Evolutionary conservation across 169 alveolate genomes (phyloP).

Genomic region (Plasmodium coatneyi): DNA sequence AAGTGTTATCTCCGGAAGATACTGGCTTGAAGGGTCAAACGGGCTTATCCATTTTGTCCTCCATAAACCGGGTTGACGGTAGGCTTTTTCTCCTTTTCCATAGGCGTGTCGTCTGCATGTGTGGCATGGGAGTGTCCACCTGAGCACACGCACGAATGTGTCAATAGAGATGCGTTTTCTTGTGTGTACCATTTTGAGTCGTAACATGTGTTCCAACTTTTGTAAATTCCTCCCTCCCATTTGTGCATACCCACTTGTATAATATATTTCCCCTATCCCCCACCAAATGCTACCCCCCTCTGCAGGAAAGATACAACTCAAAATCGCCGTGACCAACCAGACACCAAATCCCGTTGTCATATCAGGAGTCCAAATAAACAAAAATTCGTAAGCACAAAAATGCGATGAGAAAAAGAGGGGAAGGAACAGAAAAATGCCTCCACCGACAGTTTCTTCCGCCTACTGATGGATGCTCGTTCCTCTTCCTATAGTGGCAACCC

Average conservation of each 20-base stretch:
- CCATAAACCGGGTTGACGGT: conserved; percentile 68
- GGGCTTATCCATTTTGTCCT: conserved; percentile 43
- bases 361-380: conserved; percentile 74
- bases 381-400: conserved; percentile 44
- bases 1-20: conserved; percentile 44
- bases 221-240: not conserved
- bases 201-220: not conserved
- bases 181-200: not conserved
- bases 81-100: not conserved
- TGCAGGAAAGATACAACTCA: conserved; percentile 49
- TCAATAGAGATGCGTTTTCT: not conserved
- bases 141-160: not conserved
- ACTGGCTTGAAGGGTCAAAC: conserved; percentile 62
- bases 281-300: not conserved
- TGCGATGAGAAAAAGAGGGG: not conserved
- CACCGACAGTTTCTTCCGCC: not conserved
- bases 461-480: not conserved
- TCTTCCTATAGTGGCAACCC: not conserved
- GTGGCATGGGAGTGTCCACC: not conserved
- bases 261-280: not conserved
- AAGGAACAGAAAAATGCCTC: not conserved
- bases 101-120: not conserved
- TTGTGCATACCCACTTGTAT: not conserved
- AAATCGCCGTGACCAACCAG: conserved; percentile 42
- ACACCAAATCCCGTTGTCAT: conserved; percentile 28